These are phyloP conservation scores for Rhinocladiella mackenziei DNA, from an alignment of 2,329 filamentous ascomycete species.

Conservation along the genomic window DNA sequence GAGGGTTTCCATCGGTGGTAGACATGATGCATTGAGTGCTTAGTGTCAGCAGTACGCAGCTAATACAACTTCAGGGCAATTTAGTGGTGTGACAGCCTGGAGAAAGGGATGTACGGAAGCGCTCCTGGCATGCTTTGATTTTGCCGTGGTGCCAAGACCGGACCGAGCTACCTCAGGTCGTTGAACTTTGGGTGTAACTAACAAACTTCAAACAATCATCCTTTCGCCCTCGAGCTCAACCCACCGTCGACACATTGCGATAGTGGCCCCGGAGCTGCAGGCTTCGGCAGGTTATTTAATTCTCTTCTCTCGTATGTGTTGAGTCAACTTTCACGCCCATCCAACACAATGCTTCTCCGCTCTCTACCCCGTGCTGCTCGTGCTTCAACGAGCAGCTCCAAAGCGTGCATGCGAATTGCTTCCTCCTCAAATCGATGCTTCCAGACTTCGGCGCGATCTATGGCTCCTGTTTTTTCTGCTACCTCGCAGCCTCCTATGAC, in stretches of 20 bases:
- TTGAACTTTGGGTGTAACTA: conserved; percentile 12
- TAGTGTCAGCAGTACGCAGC: no score
- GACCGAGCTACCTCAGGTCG: conserved; percentile 17
- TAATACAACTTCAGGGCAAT: no score
- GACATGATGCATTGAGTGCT: no score
- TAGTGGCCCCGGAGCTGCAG: conserved; percentile 26
- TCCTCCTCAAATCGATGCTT: conserved; percentile 24
- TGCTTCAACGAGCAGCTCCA: conserved; percentile 38
- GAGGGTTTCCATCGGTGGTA: no score
- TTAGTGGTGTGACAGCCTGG: conserved; percentile 16
- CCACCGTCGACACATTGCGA: conserved; percentile 13
- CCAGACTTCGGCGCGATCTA: conserved; percentile 35
- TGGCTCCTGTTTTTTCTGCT: conserved; percentile 38
- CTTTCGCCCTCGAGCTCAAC: conserved; percentile 11
- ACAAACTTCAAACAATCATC: conserved; percentile 14
- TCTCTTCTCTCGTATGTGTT: conserved; percentile 20
- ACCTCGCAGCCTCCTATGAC: conserved; percentile 37
- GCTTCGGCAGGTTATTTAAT: conserved; percentile 19
- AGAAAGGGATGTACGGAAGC: no score
- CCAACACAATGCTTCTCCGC: conserved; percentile 42
- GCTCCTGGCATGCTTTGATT: conserved; percentile 8
- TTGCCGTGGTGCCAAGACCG: conserved; percentile 20
- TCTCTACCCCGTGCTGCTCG: conserved; percentile 45
- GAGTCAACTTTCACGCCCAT: conserved; percentile 12
- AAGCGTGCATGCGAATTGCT: conserved; percentile 28